Conservation (phyloP, 768 basidiomycete species). For the Dioszegia hungarica region DNA sequence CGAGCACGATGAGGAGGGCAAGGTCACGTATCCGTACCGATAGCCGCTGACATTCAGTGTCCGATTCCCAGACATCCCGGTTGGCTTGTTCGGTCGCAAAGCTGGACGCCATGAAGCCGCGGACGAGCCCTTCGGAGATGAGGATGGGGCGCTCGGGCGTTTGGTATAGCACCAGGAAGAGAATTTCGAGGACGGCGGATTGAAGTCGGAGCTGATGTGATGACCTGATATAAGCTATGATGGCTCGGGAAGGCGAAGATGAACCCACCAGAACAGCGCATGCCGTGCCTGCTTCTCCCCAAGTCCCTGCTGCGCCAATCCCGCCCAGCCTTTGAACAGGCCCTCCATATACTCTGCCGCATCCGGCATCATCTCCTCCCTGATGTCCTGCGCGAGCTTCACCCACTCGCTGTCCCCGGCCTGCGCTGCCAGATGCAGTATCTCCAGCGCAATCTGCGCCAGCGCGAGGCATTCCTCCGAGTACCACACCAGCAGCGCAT, state of each 20-base stretch:
- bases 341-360: conserved; percentile 60
- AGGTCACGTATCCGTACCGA: conserved; percentile 24
- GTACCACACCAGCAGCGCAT: conserved; percentile 71
- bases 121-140: conserved; percentile 35
- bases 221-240: conserved; percentile 67
- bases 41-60: conserved; percentile 45
- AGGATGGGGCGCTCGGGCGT: conserved; percentile 51
- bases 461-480: conserved; percentile 71
- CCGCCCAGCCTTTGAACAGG: conserved; percentile 61
- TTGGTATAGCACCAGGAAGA: conserved; percentile 84
- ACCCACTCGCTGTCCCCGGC: conserved; percentile 52
- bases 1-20: conserved; percentile 29
- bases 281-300: conserved; percentile 12
- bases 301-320: conserved; percentile 49
- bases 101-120: conserved; percentile 24
- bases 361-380: conserved; percentile 60
- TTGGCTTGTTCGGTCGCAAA: conserved; percentile 40
- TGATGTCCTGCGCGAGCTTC: conserved; percentile 16
- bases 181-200: conserved; percentile 70
- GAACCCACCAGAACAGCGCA: conserved; percentile 31
- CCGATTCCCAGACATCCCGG: conserved; percentile 31
- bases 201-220: conserved; percentile 57
- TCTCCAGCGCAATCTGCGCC: conserved; percentile 65
- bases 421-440: conserved; percentile 61
- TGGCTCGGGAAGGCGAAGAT: conserved; percentile 48